Percentiles rank a stretch among this genome's conserved stretches.
phyloP scores from a whole-genome alignment of 306 rosid species.

The Ormosia semicastrata region DNA sequence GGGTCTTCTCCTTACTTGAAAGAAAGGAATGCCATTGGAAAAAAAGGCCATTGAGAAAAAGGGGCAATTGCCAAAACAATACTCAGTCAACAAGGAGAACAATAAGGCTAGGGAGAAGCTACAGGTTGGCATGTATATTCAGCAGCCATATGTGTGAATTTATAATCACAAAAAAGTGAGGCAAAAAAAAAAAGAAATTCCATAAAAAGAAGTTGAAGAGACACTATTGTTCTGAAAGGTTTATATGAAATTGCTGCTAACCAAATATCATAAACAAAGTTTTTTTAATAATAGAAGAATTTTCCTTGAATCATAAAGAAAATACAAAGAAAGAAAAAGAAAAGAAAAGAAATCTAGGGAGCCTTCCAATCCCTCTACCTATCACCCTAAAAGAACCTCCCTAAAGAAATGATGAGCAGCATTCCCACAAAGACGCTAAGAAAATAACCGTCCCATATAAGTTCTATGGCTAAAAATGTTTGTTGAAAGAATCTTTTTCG shows the following conservation, averaged over 20 bases:
- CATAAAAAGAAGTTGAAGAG: background rate
- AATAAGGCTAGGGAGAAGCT: background rate
- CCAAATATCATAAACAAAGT: background rate
- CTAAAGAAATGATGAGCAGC: background rate
- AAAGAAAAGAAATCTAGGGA: background rate
- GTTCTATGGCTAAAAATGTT: background rate
- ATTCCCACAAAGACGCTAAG: background rate
- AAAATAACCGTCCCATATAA: background rate
- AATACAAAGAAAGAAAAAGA: background rate
- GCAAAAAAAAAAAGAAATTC: background rate
- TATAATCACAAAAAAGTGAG: background rate
- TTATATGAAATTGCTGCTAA: background rate
- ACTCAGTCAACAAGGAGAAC: background rate
- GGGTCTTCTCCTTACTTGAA: no score
- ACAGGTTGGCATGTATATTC: background rate
- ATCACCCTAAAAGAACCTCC: background rate
- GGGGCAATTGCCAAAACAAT: background rate
- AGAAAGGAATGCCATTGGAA: background rate
- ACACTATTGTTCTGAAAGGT: background rate
- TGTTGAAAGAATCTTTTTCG: background rate
- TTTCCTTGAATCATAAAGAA: background rate
- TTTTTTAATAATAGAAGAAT: background rate
- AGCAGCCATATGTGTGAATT: background rate
- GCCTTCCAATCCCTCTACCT: background rate
- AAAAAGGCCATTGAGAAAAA: background rate